These are phyloP conservation scores for Ascochyta viciae-villosae DNA, from an alignment of 2,329 filamentous ascomycete species.

Conservation along the genomic window DNA sequence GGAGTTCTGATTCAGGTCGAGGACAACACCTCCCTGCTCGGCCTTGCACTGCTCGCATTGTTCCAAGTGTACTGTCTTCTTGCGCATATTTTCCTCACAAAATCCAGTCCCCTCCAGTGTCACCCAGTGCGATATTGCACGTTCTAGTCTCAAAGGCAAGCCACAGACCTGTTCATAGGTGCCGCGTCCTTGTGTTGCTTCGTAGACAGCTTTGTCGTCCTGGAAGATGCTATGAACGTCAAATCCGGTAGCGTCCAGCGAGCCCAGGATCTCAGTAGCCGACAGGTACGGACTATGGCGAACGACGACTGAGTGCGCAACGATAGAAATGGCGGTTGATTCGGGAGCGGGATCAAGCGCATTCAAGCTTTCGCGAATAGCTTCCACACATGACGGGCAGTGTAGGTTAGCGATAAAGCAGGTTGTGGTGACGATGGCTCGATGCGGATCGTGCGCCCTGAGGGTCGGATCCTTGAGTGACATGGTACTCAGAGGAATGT, in stretches of 20 bases:
- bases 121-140: constrained; percentile 40
- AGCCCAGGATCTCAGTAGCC: constrained; percentile 50
- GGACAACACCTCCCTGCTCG: constrained; percentile 35
- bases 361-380: constrained; percentile 67
- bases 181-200: constrained; percentile 25
- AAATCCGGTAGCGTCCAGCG: constrained; percentile 65
- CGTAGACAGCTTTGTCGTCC: constrained; percentile 26
- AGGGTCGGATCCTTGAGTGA: constrained; percentile 17
- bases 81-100: constrained; percentile 36
- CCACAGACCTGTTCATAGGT: constrained; percentile 26
- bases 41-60: constrained; percentile 46
- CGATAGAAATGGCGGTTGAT: constrained; percentile 73
- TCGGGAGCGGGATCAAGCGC: constrained; percentile 56
- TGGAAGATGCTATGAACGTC: constrained; percentile 61
- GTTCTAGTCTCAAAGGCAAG: constrained; percentile 47
- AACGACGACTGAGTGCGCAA: constrained; percentile 73
- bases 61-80: constrained; percentile 40
- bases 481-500: constrained; percentile 17
- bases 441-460: constrained; percentile 22
- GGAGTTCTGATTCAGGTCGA: constrained; percentile 17
- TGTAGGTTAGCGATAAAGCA: constrained; percentile 78
- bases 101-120: constrained; percentile 16
- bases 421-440: constrained; percentile 55
- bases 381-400: constrained; percentile 75
- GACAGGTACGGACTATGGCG: constrained; percentile 57